Evolutionary conservation across 495 filamentous ascomycete species (phyloP).

Genomic region (Neurospora tetraspora): DNA sequence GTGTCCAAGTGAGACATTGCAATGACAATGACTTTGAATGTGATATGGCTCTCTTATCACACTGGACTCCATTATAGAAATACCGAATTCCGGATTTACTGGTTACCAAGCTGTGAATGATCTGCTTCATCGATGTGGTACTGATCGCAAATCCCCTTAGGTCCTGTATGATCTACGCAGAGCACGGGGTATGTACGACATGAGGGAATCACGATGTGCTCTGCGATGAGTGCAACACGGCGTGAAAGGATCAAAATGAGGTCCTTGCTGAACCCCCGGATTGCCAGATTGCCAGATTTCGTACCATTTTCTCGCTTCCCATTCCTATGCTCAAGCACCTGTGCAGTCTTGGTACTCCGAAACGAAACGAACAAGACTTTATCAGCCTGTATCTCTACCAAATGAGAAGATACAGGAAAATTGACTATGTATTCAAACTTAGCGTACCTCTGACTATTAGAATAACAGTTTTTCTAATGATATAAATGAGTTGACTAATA

Average conservation of each 20-base stretch:
- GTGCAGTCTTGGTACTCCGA: no score
- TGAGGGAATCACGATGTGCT: background rate
- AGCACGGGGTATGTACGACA: background rate
- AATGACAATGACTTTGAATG: background rate
- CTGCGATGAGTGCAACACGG: background rate
- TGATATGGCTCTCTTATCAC: background rate
- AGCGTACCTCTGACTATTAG: no score
- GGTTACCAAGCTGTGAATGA: background rate
- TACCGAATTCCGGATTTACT: background rate
- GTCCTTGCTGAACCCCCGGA: background rate
- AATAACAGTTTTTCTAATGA: no score
- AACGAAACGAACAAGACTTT: no score
- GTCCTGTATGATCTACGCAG: background rate
- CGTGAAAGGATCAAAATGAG: background rate
- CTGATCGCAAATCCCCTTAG: background rate
- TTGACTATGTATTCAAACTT: no score
- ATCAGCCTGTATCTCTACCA: no score
- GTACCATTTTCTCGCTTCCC: background rate
- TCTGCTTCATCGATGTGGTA: background rate
- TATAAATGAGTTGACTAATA: no score
- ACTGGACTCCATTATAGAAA: background rate
- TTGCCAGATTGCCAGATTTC: background rate
- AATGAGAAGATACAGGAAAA: no score
- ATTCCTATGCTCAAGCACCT: no score
- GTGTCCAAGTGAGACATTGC: background rate